Percentiles rank a stretch among this genome's conserved stretches.
Evolutionary conservation across 495 filamentous ascomycete species (phyloP).

Genomic region (Aspergillus cristatus): DNA sequence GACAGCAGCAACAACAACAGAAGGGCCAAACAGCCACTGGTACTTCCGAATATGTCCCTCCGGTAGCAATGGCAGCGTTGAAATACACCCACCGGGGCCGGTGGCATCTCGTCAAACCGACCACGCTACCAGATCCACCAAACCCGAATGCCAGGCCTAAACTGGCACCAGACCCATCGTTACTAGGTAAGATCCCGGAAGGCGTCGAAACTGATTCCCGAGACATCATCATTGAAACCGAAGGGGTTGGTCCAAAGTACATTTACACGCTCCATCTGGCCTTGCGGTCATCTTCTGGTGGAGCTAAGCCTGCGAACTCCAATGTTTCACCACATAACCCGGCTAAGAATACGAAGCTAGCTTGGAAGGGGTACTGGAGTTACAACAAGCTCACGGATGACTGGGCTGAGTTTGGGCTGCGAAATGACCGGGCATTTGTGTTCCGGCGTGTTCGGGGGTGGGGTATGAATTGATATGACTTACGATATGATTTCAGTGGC

Average conservation of each 20-base stretch:
- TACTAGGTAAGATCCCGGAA: constrained; percentile 4
- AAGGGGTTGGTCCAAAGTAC: constrained; percentile 68
- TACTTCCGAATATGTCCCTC: constrained; percentile 24
- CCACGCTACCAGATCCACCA: constrained; percentile 10
- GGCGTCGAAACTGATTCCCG: constrained; percentile 18
- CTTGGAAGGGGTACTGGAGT: constrained; percentile 87
- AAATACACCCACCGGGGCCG: constrained; percentile 52
- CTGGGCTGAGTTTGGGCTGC: constrained; percentile 75
- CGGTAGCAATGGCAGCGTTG: constrained; percentile 37
- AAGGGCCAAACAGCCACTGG: constrained; percentile 28
- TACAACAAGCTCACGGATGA: constrained; percentile 86
- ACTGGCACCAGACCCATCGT: constrained; percentile 5
- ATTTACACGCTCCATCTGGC: constrained; percentile 69
- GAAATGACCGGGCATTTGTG: constrained; percentile 77
- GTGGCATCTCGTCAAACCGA: constrained; percentile 46
- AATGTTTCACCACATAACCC: constrained; percentile 20
- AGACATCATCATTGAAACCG: constrained; percentile 73
- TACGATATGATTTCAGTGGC: no score
- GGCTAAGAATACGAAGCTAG: constrained; percentile 68
- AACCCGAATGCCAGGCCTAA: constrained; percentile 4
- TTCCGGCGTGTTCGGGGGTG: constrained; percentile 68
- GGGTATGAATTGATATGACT: constrained; percentile 23
- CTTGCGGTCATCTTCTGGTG: constrained; percentile 43
- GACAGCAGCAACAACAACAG: constrained; percentile 23
- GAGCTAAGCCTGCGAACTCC: constrained; percentile 30